A percentile compares a stretch with the other conserved stretches of the same genome.
Conservation (phyloP, 2,329 filamentous ascomycete species). For the Trichoderma sp. region DNA sequence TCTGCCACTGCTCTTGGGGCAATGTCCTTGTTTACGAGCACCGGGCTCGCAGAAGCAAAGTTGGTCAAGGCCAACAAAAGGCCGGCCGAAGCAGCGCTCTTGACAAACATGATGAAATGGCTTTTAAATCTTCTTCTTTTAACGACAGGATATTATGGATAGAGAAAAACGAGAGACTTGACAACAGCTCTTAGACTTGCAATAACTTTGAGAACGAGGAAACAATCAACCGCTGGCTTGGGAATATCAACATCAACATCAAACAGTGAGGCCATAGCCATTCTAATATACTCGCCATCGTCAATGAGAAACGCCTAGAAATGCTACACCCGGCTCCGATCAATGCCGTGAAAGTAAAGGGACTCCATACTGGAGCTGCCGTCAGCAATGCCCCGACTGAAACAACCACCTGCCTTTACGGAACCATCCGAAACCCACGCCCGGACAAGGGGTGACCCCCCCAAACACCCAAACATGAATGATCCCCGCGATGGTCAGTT, state of each 20-base stretch:
- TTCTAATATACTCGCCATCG: background rate
- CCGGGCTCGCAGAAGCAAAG: conserved; percentile 8
- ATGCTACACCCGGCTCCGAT: background rate
- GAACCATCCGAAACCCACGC: conserved; percentile 12
- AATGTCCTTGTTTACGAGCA: background rate
- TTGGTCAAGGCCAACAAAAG: conserved; percentile 5
- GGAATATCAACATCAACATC: background rate
- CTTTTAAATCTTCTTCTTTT: background rate
- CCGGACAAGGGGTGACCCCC: background rate
- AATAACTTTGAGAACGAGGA: background rate
- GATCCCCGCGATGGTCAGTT: background rate
- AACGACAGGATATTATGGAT: background rate
- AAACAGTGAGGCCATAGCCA: background rate
- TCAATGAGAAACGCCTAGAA: background rate
- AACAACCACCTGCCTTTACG: conserved; percentile 16
- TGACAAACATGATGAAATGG: conserved; percentile 5
- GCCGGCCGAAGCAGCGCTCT: conserved; percentile 5
- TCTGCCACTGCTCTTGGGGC: background rate
- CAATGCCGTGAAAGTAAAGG: background rate
- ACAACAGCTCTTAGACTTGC: background rate
- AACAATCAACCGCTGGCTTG: background rate
- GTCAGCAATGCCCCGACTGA: conserved; percentile 8
- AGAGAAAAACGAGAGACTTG: background rate
- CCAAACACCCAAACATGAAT: background rate
- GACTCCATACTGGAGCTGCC: background rate